A percentile compares a stretch with the other conserved stretches of the same genome.
Conservation (phyloP, 139 green algal genomes). For the Chlorella ohadii region DNA sequence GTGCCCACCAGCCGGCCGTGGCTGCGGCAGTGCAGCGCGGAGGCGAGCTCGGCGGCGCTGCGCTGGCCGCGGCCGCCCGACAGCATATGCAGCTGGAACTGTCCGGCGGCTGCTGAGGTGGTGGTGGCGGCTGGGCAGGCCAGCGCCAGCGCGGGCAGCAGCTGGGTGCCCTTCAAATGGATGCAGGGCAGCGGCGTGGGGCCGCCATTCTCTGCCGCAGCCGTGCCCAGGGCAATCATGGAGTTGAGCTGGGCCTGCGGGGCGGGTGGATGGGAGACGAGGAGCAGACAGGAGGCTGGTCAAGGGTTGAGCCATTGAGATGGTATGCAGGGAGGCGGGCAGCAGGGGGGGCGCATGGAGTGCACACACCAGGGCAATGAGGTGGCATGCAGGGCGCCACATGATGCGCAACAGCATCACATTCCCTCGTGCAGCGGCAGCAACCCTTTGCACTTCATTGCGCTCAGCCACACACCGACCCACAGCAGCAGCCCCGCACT, state of each 20-base stretch:
- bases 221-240: background rate
- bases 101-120: background rate
- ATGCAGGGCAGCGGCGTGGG: background rate
- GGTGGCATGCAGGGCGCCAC: too few relatives aligned
- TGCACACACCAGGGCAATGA: too few relatives aligned
- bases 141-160: background rate
- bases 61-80: background rate
- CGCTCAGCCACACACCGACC: too few relatives aligned
- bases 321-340: background rate
- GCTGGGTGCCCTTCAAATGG: background rate
- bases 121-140: background rate
- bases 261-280: background rate
- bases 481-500: background rate
- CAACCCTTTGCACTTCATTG: too few relatives aligned
- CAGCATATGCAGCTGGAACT: background rate
- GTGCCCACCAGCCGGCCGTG: too few relatives aligned
- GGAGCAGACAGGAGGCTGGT: background rate
- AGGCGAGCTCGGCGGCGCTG: too few relatives aligned
- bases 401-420: too few relatives aligned
- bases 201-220: background rate
- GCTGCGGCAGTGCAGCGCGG: too few relatives aligned
- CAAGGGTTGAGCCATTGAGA: background rate
- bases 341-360: too few relatives aligned
- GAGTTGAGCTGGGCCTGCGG: background rate
- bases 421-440: too few relatives aligned